Base-by-base conservation (phyloP, 768 basidiomycete genomes). In the Mrakia gelida region DNA sequence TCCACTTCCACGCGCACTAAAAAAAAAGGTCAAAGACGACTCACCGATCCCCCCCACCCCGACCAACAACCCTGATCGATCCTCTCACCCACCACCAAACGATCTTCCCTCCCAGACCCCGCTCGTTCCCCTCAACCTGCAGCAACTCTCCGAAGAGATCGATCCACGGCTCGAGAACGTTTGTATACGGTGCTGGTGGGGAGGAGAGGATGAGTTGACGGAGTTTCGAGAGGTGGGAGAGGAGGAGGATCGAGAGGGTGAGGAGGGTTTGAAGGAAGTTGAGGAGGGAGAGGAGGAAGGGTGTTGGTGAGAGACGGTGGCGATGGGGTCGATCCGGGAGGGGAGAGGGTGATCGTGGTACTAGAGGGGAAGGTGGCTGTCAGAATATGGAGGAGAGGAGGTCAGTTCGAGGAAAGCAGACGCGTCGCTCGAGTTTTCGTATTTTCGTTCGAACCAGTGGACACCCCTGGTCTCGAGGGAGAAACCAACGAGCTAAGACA, bases 211-310 rank as follows among this genome's bases (percentile, higher is more conserved):
- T n/a, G 18, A 68, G 65, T 10, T 13, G n/a, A 28, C 30, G 43
- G 34, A 75, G 10, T 2, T 32, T 45, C 11, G 61, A 63, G 49
- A 68, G 34, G 18, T 59, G 43, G 30, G 49, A 54, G n/a, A 75
- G 26, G n/a, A 70, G 4, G 23, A 54, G 43, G 30, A 67, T 59
- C 6, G 43, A 28, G 28, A 75, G 28, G 43, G 43, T 34, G 28
- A 68, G 41, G 43, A 75, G 30, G 63, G 75, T 67, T 75, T 75
- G 75, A 32, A 75, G 43, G 45, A 68, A 21, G 43, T 54, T 70
- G 62, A 75, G 75, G 45, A 75, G 30, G 18, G 67, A 28, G 75
- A 75, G 62, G 67, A 75, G 32, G 49, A 67, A 62, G 49, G 63
- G 32, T 23, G 65, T 30, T 7, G 43, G 41, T 15, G 65, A 41